Conservation (phyloP, 768 basidiomycete species). For the Xerocomus potaroensis region DNA sequence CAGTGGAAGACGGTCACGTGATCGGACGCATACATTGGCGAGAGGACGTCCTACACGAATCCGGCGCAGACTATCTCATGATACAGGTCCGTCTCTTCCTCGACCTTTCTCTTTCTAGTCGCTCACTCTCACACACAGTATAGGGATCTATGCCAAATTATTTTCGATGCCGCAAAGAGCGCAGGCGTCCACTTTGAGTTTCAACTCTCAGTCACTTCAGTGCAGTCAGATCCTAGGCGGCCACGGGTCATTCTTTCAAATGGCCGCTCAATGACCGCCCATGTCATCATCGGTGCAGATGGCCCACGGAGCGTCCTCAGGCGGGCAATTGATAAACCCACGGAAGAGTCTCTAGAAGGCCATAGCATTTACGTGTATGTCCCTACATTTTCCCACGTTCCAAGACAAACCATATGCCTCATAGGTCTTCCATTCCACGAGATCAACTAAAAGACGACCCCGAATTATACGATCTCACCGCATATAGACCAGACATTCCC, state of each 20-base stretch:
- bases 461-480: conserved; percentile 34
- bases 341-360: conserved; percentile 24
- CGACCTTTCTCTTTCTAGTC: too few relatives aligned
- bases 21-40: conserved; percentile 47
- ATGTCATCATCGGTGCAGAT: conserved; percentile 62
- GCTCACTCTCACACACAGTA: conserved; percentile 35
- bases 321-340: conserved; percentile 33
- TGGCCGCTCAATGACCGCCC: conserved; percentile 45
- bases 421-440: conserved; percentile 41
- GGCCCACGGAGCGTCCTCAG: conserved; percentile 46
- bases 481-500: conserved; percentile 18
- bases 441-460: conserved; percentile 41
- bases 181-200: conserved; percentile 52
- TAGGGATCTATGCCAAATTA: conserved; percentile 46
- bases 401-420: background rate
- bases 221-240: conserved; percentile 28
- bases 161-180: conserved; percentile 43
- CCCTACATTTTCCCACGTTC: conserved; percentile 5
- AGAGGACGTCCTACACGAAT: conserved; percentile 46
- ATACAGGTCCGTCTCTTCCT: conserved; percentile 37
- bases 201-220: conserved; percentile 34
- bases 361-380: conserved; percentile 46
- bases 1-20: conserved; percentile 35
- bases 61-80: conserved; percentile 50
- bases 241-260: conserved; percentile 35